Evolutionary conservation across 352 stramenopile species (phyloP).

Genomic region (Phytophthora sp.): DNA sequence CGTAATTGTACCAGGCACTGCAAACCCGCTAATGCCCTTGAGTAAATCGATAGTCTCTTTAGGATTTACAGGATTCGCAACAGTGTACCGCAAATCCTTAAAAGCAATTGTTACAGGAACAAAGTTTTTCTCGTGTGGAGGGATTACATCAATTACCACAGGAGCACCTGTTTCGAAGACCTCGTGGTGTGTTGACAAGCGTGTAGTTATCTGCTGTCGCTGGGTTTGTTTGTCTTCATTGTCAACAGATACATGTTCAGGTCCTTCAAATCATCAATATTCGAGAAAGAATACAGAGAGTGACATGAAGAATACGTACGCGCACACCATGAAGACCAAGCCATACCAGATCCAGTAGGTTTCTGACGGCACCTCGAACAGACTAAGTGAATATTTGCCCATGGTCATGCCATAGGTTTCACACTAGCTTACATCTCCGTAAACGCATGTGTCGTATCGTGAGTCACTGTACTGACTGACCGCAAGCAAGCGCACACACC

Average conservation of each 20-base stretch:
- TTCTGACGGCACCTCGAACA: conserved; percentile 34
- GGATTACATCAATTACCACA: neutral
- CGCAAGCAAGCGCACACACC: conserved; percentile 35
- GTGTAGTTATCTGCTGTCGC: neutral
- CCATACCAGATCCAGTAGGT: conserved; percentile 35
- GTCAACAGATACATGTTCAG: conserved; percentile 22
- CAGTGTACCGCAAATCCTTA: conserved; percentile 54
- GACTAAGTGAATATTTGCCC: conserved; percentile 40
- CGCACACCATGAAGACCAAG: conserved; percentile 23
- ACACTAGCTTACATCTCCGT: conserved; percentile 37
- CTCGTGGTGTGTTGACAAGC: conserved; percentile 9
- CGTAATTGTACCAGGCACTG: conserved; percentile 22
- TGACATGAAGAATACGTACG: conserved; percentile 42
- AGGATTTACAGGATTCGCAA: conserved; percentile 34
- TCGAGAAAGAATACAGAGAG: conserved; percentile 35
- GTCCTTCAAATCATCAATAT: conserved; percentile 32
- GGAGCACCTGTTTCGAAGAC: neutral
- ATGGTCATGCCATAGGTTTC: conserved; percentile 23
- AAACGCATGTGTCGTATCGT: conserved; percentile 24
- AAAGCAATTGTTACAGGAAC: conserved; percentile 50
- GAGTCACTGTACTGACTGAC: conserved; percentile 38
- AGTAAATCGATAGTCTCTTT: conserved; percentile 53
- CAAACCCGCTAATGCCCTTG: conserved; percentile 43
- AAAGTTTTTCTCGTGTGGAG: conserved; percentile 27
- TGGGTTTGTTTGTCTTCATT: conserved; percentile 10